Evolutionary conservation across 164 flowering plant genomes (phyloP), one percentile per base, ranked within the genome.

Genomic region (Liriodendron chinense): DNA sequence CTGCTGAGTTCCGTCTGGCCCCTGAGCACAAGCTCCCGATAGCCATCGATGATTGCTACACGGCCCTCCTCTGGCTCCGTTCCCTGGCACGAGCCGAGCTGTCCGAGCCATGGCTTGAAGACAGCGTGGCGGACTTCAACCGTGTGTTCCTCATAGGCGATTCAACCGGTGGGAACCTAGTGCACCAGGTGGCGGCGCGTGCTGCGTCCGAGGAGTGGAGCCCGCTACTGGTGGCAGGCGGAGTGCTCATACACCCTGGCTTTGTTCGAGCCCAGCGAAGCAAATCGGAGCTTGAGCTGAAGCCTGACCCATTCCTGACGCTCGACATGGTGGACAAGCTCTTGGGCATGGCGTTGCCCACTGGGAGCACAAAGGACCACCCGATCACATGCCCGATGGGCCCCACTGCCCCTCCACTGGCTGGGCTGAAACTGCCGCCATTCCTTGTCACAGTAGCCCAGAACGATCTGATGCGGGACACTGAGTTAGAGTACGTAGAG

Each of bases 351-450:
- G 88, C 93, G 0, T 64, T 93, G 75, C 98, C 98, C 9, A 68
- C 43, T 5, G 92, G 92, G 14, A 62, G 79, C 74, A 86, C 77
- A 7, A 91, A 93, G 85, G 90, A 90, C 78, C 94, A 90, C 72
- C 93, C 92, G 9, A 77, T 89, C 4, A 93, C 98, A 5, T 91
- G 94, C 62, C 98, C 94, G 34, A 93, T 93, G 98, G 96, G 95
- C 59, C 8, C 69, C 3, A 83, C 68, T 3, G 92, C 89, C 3
- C 85, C 87, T 59, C 81, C 86, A 9, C 28, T 90, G 3, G 73
- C 67, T 22, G 77, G 59, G 59, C 75, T 87, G 53, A 76, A 79
- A 1, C 70, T 90, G 76, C 96, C 96, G 70, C 89, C 95, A 22
- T 65, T 85, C n/a, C 48, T 93, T 80, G 80, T 88, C 9, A 83